Evolutionary conservation across 805 yeast species (phyloP).

Genomic region (Grigorovia yakushimaensis): DNA sequence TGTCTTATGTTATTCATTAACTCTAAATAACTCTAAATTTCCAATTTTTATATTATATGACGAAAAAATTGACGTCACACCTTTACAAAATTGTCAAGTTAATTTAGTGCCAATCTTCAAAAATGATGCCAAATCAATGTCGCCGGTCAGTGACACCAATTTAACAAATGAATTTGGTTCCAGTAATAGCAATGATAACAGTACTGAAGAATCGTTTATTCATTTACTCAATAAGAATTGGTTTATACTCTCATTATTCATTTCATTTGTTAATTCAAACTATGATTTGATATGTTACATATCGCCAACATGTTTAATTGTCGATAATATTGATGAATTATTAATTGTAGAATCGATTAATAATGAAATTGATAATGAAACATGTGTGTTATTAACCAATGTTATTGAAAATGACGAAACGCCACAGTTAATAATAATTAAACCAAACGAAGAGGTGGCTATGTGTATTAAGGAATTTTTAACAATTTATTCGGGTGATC

Average conservation of each 20-base stretch:
- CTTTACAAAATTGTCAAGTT: conserved; percentile 5
- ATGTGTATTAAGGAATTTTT: conserved; percentile 27
- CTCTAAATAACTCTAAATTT: conserved; percentile 15
- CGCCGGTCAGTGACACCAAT: not conserved
- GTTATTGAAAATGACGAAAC: conserved; percentile 5
- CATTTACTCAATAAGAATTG: conserved; percentile 5
- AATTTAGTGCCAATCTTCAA: conserved; percentile 5
- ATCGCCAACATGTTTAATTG: conserved; percentile 23
- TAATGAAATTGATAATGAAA: conserved; percentile 28
- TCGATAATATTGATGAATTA: conserved; percentile 25
- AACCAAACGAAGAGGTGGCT: conserved; percentile 24
- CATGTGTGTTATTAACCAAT: conserved; percentile 27
- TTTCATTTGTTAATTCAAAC: conserved; percentile 10
- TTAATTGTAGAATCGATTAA: conserved; percentile 17
- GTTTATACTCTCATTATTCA: conserved; percentile 16
- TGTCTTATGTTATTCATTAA: conserved; percentile 19
- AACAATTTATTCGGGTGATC: conserved; percentile 22
- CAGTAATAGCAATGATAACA: not conserved
- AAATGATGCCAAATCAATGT: not conserved
- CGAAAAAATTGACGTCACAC: conserved; percentile 10
- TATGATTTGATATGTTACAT: conserved; percentile 26
- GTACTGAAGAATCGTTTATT: not conserved
- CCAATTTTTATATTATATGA: conserved; percentile 18
- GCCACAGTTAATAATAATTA: conserved; percentile 18
- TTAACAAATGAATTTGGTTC: not conserved